phyloP scores from a whole-genome alignment of 768 basidiomycete genomes.

The Amanita brunnescens region DNA sequence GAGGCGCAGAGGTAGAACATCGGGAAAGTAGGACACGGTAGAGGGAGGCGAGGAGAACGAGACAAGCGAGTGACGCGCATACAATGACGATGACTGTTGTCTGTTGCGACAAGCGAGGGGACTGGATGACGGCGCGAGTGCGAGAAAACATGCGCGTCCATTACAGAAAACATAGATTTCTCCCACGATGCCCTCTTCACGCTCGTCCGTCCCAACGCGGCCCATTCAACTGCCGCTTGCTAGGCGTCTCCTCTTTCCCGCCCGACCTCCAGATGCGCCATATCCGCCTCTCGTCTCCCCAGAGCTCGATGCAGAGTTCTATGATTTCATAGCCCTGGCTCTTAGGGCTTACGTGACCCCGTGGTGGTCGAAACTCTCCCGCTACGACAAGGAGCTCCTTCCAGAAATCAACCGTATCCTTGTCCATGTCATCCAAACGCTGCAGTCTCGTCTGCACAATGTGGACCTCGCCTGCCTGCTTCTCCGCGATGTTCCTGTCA shows the following conservation, averaged over 20 bases:
- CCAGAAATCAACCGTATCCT: conserved; percentile 60
- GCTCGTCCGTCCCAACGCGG: conserved; percentile 14
- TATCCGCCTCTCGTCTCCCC: conserved; percentile 47
- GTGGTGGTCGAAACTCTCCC: conserved; percentile 81
- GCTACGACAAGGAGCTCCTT: conserved; percentile 78
- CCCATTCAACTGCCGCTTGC: conserved; percentile 31
- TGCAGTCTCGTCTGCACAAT: conserved; percentile 49
- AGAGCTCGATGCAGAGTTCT: conserved; percentile 60
- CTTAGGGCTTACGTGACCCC: conserved; percentile 72
- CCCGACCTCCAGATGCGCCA: conserved; percentile 29
- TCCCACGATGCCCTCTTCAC: conserved; percentile 13
- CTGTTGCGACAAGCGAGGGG: conserved; percentile 21
- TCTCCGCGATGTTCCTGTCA: conserved; percentile 50
- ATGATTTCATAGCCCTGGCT: conserved; percentile 73
- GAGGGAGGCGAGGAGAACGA: conserved; percentile 29
- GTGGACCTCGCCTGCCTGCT: conserved; percentile 55
- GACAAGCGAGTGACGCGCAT: conserved; percentile 30
- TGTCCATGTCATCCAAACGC: conserved; percentile 43
- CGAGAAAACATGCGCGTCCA: too few relatives aligned
- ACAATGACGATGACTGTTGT: conserved; percentile 45
- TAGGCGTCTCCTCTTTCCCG: conserved; percentile 58
- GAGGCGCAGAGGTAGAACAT: conserved; percentile 30
- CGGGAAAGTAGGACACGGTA: conserved; percentile 27
- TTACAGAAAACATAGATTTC: background rate
- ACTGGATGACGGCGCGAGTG: too few relatives aligned